phyloP scores from a whole-genome alignment of 305 asterid species.

The Fraxinus dipetala region DNA sequence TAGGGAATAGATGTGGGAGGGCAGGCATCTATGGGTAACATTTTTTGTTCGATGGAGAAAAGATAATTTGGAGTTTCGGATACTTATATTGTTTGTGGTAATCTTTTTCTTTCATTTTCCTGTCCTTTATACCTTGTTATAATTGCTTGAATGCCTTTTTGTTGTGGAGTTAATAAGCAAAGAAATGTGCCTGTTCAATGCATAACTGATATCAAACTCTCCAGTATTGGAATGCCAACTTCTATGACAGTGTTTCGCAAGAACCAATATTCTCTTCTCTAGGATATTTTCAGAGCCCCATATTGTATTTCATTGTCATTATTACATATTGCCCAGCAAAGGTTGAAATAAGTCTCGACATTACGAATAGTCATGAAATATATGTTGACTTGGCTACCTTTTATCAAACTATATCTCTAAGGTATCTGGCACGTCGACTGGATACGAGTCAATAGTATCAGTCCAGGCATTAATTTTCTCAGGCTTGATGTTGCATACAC shows the following conservation, averaged over 20 bases:
- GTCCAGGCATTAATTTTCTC: slow-evolving; percentile 24
- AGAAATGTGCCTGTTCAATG: background rate
- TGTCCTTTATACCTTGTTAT: slow-evolving; percentile 29
- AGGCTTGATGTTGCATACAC: background rate
- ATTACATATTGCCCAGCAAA: background rate
- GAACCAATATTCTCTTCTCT: background rate
- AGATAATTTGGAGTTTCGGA: slow-evolving; percentile 33
- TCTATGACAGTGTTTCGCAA: background rate
- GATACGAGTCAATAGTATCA: slow-evolving; percentile 19
- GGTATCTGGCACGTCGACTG: slow-evolving; percentile 24
- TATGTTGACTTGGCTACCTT: background rate
- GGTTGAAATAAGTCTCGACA: background rate
- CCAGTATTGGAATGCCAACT: background rate
- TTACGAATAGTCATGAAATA: background rate
- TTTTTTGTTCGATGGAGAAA: slow-evolving; percentile 62
- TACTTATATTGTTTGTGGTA: slow-evolving; percentile 30
- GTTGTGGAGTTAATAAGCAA: slow-evolving; percentile 16
- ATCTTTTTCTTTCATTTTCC: slow-evolving; percentile 18
- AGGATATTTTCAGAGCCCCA: background rate
- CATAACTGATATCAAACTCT: background rate
- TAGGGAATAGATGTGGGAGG: slow-evolving; percentile 49
- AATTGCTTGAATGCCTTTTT: slow-evolving; percentile 22
- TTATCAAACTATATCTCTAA: slow-evolving; percentile 1
- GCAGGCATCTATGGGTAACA: slow-evolving; percentile 48
- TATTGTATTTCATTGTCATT: background rate